Evolutionary conservation across 768 basidiomycete genomes (phyloP), one percentile per base, ranked within the genome.

Genomic region (Macrolepiota dolichaula): DNA sequence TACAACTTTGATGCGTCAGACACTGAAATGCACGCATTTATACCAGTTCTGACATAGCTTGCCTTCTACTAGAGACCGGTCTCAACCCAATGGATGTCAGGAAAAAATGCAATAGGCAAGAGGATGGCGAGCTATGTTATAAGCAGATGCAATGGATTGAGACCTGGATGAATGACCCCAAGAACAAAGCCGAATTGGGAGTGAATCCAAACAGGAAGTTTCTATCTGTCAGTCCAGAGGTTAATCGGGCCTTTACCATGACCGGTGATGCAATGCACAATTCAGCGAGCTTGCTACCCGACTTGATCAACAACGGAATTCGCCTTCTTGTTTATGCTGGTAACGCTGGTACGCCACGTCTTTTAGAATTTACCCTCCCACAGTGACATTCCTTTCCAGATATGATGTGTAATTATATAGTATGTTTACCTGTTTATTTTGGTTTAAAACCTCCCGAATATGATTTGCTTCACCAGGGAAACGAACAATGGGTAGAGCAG

Each of bases 41-140:
- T 32, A 7, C 3, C 29, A 32, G 29, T 3, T 32, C 29, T 32
- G 29, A 32, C 29, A 17, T 56, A 55, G 59, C 47, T 38, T 40
- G 29, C 42, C n/a, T 53, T 47, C 15, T 44, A 32, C 24, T 62
- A 89, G 86, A 85, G 71, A 76, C 80, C 17, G 91, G 89, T 2
- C 71, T 88, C 53, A 98, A 98, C 74, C 87, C 92, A 7, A 98
- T 98, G 72, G 96, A 98, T 68, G 89, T 92, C 3, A 86, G 94
- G 63, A 76, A 72, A 58, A 80, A 77, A 63, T 97, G 96, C 69
- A 87, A 97, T 70, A 82, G 79, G 44, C 63, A 77, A 27, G 82
- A 82, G 67, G 89, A 95, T 63, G 89, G 88, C 2, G 76, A 82
- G 2, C 77, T 92, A 2, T 94, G 92, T 76, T 94, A 92, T 71